These are phyloP conservation scores for Pseudogymnoascus sp. DNA, from an alignment of 2,329 filamentous ascomycete genomes.

Conservation along the genomic window DNA sequence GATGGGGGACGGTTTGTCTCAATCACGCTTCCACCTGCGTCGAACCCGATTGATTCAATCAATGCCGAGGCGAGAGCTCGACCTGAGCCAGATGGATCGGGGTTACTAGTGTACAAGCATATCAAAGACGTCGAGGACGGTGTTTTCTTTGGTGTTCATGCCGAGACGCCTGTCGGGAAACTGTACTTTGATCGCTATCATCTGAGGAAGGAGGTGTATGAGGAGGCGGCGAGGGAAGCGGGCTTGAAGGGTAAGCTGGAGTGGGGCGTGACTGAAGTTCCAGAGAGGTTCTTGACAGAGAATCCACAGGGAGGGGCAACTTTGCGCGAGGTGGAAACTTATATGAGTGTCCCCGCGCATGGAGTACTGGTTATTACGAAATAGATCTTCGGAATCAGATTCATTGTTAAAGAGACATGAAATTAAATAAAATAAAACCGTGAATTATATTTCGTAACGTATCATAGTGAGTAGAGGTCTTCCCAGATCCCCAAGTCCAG, in stretches of 20 bases:
- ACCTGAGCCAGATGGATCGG: conserved; percentile 16
- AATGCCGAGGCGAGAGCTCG: conserved; percentile 17
- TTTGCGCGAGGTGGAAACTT: conserved; percentile 23
- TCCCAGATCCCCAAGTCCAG: neutral
- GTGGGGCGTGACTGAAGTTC: conserved; percentile 24
- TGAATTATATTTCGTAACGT: neutral
- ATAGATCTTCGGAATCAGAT: conserved; percentile 10
- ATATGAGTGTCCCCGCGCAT: conserved; percentile 21
- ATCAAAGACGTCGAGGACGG: conserved; percentile 21
- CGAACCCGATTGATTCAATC: conserved; percentile 19
- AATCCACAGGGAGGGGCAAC: conserved; percentile 20
- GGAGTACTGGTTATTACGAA: conserved; percentile 22
- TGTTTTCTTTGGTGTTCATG: conserved; percentile 16
- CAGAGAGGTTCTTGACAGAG: conserved; percentile 19
- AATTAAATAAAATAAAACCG: neutral
- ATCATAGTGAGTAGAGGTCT: neutral
- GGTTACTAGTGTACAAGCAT: conserved; percentile 15
- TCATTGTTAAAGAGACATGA: neutral
- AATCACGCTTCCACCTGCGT: conserved; percentile 23
- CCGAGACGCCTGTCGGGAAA: conserved; percentile 17
- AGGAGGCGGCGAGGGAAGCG: conserved; percentile 25
- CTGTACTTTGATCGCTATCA: conserved; percentile 26
- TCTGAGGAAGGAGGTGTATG: conserved; percentile 25
- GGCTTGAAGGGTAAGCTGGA: conserved; percentile 23
- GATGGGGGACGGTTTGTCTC: conserved; percentile 30